Percentiles rank a stretch among this genome's conserved stretches.
These are phyloP conservation scores for Tuber magnatum DNA, from an alignment of 495 filamentous ascomycete genomes.

Conservation along the genomic window DNA sequence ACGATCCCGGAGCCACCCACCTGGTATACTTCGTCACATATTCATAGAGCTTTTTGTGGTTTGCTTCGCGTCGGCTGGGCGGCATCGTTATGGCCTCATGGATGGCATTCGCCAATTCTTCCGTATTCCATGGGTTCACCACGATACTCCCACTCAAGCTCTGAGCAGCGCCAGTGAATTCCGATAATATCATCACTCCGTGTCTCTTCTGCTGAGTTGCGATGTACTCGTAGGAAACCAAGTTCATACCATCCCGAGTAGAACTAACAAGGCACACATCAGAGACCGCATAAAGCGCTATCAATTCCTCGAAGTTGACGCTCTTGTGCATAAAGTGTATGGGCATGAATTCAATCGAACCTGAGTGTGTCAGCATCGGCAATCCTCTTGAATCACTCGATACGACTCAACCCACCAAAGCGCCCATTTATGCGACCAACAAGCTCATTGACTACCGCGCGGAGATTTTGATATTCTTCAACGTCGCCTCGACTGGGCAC, in stretches of 20 bases:
- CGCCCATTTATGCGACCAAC: slow-evolving; percentile 88
- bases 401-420: slow-evolving; percentile 53
- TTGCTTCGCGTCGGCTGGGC: slow-evolving; percentile 71
- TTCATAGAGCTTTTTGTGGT: slow-evolving; percentile 69
- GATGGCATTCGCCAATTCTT: slow-evolving; percentile 78
- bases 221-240: slow-evolving; percentile 93
- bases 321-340: slow-evolving; percentile 93
- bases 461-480: slow-evolving; percentile 90
- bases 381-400: not conserved
- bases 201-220: slow-evolving; percentile 76
- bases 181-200: slow-evolving; percentile 84
- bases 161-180: slow-evolving; percentile 84
- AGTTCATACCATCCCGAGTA: slow-evolving; percentile 94
- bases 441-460: slow-evolving; percentile 80
- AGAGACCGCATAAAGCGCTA: slow-evolving; percentile 80
- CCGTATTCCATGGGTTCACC: slow-evolving; percentile 87
- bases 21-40: slow-evolving; percentile 88
- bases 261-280: slow-evolving; percentile 87
- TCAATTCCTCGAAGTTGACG: slow-evolving; percentile 68
- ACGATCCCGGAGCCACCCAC: slow-evolving; percentile 41
- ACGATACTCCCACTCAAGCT: slow-evolving; percentile 77
- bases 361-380: slow-evolving; percentile 39
- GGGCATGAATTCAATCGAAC: slow-evolving; percentile 85
- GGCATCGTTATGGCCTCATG: slow-evolving; percentile 77
- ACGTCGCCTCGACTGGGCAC: slow-evolving; percentile 88